These are phyloP conservation scores for Umbellularia californica DNA, from an alignment of 164 flowering plant species.

Conservation along the genomic window DNA sequence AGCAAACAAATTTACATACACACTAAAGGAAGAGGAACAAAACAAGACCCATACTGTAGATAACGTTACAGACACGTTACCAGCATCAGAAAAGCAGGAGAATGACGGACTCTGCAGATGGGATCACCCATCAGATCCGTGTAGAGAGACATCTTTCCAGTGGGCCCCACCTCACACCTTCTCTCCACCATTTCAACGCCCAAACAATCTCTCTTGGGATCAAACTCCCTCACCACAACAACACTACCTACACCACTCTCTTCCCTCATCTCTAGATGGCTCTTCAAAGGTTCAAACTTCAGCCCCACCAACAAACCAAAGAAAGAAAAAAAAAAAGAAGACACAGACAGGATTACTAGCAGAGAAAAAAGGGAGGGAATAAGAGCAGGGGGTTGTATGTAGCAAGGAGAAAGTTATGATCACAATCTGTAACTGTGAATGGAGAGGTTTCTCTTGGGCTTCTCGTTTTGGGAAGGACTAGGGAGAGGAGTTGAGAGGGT, in stretches of 20 bases:
- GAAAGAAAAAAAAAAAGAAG: not conserved
- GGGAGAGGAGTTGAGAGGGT: not conserved
- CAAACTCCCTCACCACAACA: slow-evolving; percentile 67
- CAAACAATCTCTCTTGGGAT: slow-evolving; percentile 40
- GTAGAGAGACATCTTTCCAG: slow-evolving; percentile 65
- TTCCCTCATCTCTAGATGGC: not conserved
- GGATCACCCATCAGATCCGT: slow-evolving; percentile 95
- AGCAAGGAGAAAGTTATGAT: not conserved
- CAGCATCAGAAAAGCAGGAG: slow-evolving; percentile 86
- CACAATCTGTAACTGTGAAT: not conserved
- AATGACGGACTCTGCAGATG: slow-evolving; percentile 82
- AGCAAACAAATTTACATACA: not conserved
- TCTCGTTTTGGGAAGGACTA: too few relatives aligned
- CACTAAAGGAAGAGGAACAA: not conserved
- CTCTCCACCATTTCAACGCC: slow-evolving; percentile 71
- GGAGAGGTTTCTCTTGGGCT: too few relatives aligned
- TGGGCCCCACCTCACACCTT: slow-evolving; percentile 78
- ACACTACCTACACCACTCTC: slow-evolving; percentile 15
- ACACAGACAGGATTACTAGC: not conserved
- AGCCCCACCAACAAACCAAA: not conserved
- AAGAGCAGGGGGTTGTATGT: too few relatives aligned
- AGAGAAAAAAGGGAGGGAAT: not conserved
- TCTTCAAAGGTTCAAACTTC: not conserved
- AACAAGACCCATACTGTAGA: not conserved
- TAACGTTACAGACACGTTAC: slow-evolving; percentile 23